Conservation (phyloP, 2,329 filamentous ascomycete genomes). For the Sarocladiaceae sp. region DNA sequence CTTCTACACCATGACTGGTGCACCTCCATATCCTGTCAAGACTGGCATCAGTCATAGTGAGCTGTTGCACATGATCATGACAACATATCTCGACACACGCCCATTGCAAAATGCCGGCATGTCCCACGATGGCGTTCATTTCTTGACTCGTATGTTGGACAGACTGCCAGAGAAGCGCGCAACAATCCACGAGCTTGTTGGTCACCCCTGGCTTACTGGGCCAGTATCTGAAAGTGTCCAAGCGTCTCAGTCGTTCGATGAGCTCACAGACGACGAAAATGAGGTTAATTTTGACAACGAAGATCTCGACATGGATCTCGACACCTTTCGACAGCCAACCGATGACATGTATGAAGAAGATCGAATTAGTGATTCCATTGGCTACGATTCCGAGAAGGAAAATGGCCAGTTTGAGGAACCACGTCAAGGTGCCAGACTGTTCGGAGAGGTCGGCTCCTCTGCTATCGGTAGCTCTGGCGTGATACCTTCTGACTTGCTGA, state of each 20-base stretch:
- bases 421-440: constrained; percentile 33
- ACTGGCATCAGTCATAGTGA: constrained; percentile 72
- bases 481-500: constrained; percentile 43
- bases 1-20: constrained; percentile 77
- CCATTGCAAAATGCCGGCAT: constrained; percentile 57
- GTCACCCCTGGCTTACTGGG: constrained; percentile 67
- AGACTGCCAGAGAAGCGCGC: constrained; percentile 75
- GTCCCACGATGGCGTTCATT: constrained; percentile 66
- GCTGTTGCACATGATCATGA: constrained; percentile 85
- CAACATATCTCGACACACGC: constrained; percentile 59
- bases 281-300: constrained; percentile 20
- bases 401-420: constrained; percentile 43
- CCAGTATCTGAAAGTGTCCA: constrained; percentile 20
- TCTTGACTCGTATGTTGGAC: constrained; percentile 75
- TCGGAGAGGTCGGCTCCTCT: constrained; percentile 52
- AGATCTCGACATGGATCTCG: constrained; percentile 46
- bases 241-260: constrained; percentile 50
- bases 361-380: constrained; percentile 36
- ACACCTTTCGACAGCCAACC: constrained; percentile 11
- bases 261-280: constrained; percentile 52
- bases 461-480: constrained; percentile 50
- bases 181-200: constrained; percentile 64
- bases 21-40: constrained; percentile 76
- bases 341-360: constrained; percentile 31
- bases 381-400: constrained; percentile 76